phyloP scores from a whole-genome alignment of 2,329 filamentous ascomycete species.

The Neobulgaria alba region DNA sequence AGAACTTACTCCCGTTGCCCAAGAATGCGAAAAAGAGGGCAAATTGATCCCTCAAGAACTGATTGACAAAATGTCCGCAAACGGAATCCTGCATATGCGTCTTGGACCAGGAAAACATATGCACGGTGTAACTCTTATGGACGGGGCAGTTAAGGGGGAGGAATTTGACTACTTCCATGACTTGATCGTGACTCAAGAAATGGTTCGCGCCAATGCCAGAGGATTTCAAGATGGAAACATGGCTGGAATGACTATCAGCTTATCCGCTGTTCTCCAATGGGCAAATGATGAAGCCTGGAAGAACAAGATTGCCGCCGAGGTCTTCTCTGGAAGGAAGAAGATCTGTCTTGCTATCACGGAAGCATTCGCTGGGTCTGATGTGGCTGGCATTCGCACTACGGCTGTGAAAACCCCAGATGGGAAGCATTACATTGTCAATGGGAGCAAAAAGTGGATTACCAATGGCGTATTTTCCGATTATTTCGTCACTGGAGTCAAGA shows the following conservation, averaged over 20 bases:
- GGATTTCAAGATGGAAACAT: slow-evolving; percentile 84
- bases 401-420: slow-evolving; percentile 66
- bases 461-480: slow-evolving; percentile 76
- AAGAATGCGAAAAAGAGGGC: slow-evolving; percentile 66
- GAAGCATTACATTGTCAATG: slow-evolving; percentile 65
- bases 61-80: slow-evolving; percentile 69
- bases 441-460: slow-evolving; percentile 80
- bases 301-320: slow-evolving; percentile 59
- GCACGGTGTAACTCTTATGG: slow-evolving; percentile 59
- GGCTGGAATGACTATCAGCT: slow-evolving; percentile 75
- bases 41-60: slow-evolving; percentile 61
- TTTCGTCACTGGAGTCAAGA: slow-evolving; percentile 74
- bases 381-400: slow-evolving; percentile 71
- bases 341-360: slow-evolving; percentile 84
- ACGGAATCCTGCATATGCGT: slow-evolving; percentile 71
- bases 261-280: slow-evolving; percentile 76
- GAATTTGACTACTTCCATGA: slow-evolving; percentile 88
- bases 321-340: slow-evolving; percentile 75
- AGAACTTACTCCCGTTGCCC: slow-evolving; percentile 65
- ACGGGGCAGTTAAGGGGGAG: slow-evolving; percentile 63
- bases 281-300: slow-evolving; percentile 59
- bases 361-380: slow-evolving; percentile 78
- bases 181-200: slow-evolving; percentile 66
- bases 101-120: slow-evolving; percentile 77
- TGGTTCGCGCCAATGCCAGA: slow-evolving; percentile 59